Evolutionary conservation across 345 rosid genomes (phyloP), one percentile per base, ranked within the genome.

Genomic region (Populus alba): DNA sequence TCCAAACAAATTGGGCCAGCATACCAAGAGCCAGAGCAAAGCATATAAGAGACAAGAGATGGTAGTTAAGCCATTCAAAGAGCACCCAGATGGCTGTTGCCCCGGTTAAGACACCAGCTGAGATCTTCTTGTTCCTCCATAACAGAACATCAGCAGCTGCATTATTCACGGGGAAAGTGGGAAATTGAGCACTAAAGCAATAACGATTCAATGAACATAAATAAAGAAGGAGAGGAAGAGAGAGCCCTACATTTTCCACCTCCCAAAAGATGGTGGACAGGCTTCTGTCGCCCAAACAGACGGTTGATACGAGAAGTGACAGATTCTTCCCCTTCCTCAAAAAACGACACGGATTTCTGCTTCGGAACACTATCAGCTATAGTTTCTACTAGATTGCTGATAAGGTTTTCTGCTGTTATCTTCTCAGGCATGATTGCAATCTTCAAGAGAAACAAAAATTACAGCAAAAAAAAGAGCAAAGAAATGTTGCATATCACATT

Each of bases 41-140:
- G 81, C 85, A 91, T 39, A 89, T 71, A 29, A 97, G 90, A 79
- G 94, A 88, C 45, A 95, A 83, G 41, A 95, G 88, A 87, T 95
- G 92, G 87, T 89, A 95, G 72, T 91, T 88, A 51, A 95, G 93
- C 97, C 97, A 95, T 84, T 95, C 98, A 75, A 95, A 91, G 47
- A 95, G 92, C 83, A 91, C 83, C 98, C 98, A 95, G 68, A 90
- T 47, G 72, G 87, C 88, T 11, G 98, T 95, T 57, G 98, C 98
- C 75, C 83, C 88, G 66, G 78, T 79, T 57, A 95, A 78, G 72
- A 89, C 75, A 69, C 97, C 75, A 13, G 92, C 97, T 31, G 98
- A 95, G 70, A 93, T 91, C 90, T 95, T 93, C 89, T 93, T 95
- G 88, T 93, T 91, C 93, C 97, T 95, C 98, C 98, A 95, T 65